Evolutionary conservation across 2,329 filamentous ascomycete genomes (phyloP).

Genomic region (Fusarium anguioides): DNA sequence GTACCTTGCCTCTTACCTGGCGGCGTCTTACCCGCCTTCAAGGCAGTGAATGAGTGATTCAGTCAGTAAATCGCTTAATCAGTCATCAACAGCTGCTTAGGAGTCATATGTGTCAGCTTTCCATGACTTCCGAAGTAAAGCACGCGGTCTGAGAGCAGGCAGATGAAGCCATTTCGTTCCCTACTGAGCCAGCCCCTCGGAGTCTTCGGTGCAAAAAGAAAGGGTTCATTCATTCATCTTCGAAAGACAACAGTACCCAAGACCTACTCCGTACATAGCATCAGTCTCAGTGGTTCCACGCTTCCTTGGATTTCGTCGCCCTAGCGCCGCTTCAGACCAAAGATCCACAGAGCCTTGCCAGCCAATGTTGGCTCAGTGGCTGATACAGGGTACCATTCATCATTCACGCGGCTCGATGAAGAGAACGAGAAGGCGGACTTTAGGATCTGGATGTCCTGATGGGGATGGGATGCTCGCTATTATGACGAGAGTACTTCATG

Average conservation of each 20-base stretch:
- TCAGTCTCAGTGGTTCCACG: constrained; percentile 34
- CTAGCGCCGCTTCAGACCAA: constrained; percentile 29
- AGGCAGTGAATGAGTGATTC: not conserved
- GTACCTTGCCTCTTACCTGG: constrained; percentile 14
- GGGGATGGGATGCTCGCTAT: not conserved
- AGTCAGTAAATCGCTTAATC: not conserved
- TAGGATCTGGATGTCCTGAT: constrained; percentile 32
- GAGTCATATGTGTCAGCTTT: constrained; percentile 2
- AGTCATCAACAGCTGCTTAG: not conserved
- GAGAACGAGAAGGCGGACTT: constrained; percentile 26
- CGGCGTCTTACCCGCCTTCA: constrained; percentile 18
- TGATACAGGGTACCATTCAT: constrained; percentile 25
- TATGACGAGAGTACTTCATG: constrained; percentile 8
- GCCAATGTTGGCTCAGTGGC: constrained; percentile 33
- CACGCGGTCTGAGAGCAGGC: not conserved
- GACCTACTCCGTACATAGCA: not conserved
- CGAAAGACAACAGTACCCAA: constrained; percentile 1
- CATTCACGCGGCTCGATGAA: constrained; percentile 28
- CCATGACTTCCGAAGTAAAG: not conserved
- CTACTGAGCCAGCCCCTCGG: constrained; percentile 17
- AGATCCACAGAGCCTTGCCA: constrained; percentile 28
- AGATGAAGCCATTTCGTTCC: not conserved
- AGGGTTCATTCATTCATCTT: constrained; percentile 28
- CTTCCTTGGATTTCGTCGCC: constrained; percentile 22
- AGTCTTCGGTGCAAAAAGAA: constrained; percentile 32